Evolutionary conservation across 108 stramenopile species (phyloP), one percentile per base, ranked within the genome.

Genomic region (Fragilaria radians): DNA sequence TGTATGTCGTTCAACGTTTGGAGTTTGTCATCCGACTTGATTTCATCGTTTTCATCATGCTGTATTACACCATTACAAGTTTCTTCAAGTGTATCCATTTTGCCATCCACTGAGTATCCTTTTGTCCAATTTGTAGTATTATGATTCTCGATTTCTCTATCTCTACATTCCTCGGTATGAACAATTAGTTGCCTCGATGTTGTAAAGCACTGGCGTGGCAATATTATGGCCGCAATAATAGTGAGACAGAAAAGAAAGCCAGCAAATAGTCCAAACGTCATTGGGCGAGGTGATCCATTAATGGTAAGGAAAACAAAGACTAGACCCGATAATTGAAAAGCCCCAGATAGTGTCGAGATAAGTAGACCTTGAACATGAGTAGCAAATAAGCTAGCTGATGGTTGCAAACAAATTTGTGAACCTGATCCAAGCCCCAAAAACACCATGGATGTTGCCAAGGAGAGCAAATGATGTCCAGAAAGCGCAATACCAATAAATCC

Each of bases 351-450:
- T 19, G 63, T 33, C 1, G 67, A 47, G 1, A 69, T 5, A 0
- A 72, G 28, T 18, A 54, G 54, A 4, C 71, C 76, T 17, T 47
- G 42, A 18, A 45, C 28, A 19, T 42, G 4, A 11, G 68, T 64
- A 28, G 61, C 49, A 61, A 78, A 78, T n/a, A 67, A 48, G 14
- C 59, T 56, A 0, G 77, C 77, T 28, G 73, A 67, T 14, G 77
- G 77, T 56, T 70, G 72, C 27, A 73, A 30, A 62, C 77, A 78
- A 25, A 78, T 22, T 34, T 78, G 72, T 0, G 46, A 32, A 4
- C 77, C 77, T 0, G 72, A 70, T 46, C 77, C 72, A 28, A 78
- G 9, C 26, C 72, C 77, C 30, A 78, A 32, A 0, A 68, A 28
- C 26, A 73, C 62, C 19, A 73, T 26, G 4, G 72, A 70, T 45